Evolutionary conservation across 352 stramenopile species (phyloP).

Genomic region (Nothophytophthora sp.): DNA sequence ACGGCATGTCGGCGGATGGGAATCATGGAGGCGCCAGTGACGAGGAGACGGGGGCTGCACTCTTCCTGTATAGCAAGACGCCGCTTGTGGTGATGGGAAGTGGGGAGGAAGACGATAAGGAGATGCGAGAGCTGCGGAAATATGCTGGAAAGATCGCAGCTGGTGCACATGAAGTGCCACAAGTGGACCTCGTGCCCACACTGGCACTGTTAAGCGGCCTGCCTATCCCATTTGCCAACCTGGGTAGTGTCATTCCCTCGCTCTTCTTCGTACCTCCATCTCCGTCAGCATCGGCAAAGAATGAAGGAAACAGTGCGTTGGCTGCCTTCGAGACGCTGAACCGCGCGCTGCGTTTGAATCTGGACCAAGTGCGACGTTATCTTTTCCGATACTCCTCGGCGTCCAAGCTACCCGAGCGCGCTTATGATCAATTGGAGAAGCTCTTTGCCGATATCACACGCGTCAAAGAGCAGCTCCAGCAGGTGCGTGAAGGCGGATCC

Average conservation of each 20-base stretch:
- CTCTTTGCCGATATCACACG: conserved; percentile 41
- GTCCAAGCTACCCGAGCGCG: conserved; percentile 62
- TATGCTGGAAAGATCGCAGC: conserved; percentile 28
- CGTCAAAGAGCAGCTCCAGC: conserved; percentile 29
- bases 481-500: conserved; percentile 8
- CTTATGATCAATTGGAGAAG: conserved; percentile 58
- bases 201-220: conserved; percentile 93
- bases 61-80: conserved; percentile 92
- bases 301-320: conserved; percentile 11
- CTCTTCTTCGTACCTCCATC: conserved; percentile 68
- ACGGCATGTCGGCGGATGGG: conserved; percentile 98
- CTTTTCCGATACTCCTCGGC: conserved; percentile 65
- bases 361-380: conserved; percentile 83
- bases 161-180: conserved; percentile 58
- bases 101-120: background rate
- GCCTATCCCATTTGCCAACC: conserved; percentile 96
- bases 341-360: conserved; percentile 77
- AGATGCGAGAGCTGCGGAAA: conserved; percentile 11
- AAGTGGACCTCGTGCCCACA: conserved; percentile 98
- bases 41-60: conserved; percentile 94
- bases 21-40: conserved; percentile 97
- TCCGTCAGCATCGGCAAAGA: background rate
- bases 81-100: conserved; percentile 24
- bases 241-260: conserved; percentile 93
- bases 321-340: conserved; percentile 53